phyloP scores from a whole-genome alignment of 2,329 filamentous ascomycete species.

The Fusarium heterosporum region DNA sequence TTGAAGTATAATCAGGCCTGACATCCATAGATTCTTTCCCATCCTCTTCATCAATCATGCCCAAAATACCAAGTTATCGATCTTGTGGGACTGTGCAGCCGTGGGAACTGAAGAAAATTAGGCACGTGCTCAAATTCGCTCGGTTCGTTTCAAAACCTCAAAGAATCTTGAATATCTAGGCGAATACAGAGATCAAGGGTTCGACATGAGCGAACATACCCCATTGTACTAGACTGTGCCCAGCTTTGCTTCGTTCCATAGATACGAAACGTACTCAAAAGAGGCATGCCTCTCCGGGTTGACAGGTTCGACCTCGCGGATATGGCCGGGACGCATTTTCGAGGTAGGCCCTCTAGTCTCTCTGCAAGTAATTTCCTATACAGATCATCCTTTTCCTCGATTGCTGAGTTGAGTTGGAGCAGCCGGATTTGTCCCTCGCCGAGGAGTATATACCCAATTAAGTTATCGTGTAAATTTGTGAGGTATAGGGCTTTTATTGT shows the following conservation, averaged over 20 bases:
- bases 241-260: conserved; percentile 12
- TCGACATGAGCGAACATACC: too few relatives aligned
- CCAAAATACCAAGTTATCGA: conserved; percentile 18
- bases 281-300: neutral
- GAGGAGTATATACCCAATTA: neutral
- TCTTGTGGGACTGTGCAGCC: neutral
- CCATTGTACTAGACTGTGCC: neutral
- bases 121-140: neutral
- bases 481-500: too few relatives aligned
- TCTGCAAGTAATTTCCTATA: neutral
- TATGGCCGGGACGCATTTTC: neutral
- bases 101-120: neutral
- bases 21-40: neutral
- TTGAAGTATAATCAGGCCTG: neutral
- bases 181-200: too few relatives aligned
- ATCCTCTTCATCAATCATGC: neutral
- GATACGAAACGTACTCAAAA: conserved; percentile 17
- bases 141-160: neutral
- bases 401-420: neutral
- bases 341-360: neutral
- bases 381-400: neutral
- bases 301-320: neutral
- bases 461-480: too few relatives aligned
- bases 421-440: neutral
- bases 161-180: too few relatives aligned